Evolutionary conservation across 495 filamentous ascomycete species (phyloP).

Genomic region (Cudoniella acicularis): DNA sequence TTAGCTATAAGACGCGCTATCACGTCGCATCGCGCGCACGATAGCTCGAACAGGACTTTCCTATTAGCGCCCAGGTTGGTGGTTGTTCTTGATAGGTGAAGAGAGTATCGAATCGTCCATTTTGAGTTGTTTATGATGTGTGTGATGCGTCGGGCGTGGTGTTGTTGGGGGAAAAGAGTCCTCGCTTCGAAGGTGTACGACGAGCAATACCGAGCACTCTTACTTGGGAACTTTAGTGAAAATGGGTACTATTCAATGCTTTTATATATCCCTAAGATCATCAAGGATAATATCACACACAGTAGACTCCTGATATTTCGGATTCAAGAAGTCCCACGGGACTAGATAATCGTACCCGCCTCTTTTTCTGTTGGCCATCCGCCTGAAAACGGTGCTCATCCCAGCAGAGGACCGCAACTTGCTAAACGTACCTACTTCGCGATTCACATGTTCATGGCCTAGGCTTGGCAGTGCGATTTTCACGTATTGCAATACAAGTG

Average conservation of each 20-base stretch:
- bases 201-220: too few relatives aligned
- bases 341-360: neutral
- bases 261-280: neutral
- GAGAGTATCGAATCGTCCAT: too few relatives aligned
- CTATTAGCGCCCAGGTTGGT: too few relatives aligned
- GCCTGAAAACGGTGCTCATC: neutral
- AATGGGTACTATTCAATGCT: too few relatives aligned
- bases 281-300: neutral
- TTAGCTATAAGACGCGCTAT: neutral
- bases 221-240: too few relatives aligned
- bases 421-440: neutral
- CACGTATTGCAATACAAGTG: neutral
- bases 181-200: too few relatives aligned
- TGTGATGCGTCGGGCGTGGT: too few relatives aligned
- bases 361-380: neutral
- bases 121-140: too few relatives aligned
- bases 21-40: neutral
- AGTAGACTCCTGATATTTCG: neutral
- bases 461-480: neutral
- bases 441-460: neutral
- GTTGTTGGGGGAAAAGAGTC: too few relatives aligned
- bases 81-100: too few relatives aligned
- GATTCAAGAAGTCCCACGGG: neutral
- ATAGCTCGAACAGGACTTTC: neutral
- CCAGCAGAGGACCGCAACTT: neutral